Conservation (phyloP, 108 stramenopile genomes). For the Mayamaea pseudoterrestris region DNA sequence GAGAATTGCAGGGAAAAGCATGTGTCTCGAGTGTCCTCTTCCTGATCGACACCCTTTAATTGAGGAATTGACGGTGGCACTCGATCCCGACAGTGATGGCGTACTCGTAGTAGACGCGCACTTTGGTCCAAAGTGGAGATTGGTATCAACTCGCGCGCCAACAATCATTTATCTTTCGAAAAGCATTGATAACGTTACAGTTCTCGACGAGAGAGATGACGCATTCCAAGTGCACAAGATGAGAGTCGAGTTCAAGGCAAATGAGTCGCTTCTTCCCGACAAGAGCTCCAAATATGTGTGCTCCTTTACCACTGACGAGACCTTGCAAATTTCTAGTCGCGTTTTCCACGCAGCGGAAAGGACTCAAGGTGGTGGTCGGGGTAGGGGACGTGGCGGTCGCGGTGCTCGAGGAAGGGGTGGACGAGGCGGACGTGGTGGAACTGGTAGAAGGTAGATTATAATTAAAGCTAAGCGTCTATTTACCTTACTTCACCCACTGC, state of each 20-base stretch:
- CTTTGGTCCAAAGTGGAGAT: conserved; percentile 71
- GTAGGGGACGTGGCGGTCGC: conserved; percentile 44
- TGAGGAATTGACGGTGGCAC: conserved; percentile 65
- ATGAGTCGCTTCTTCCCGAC: conserved; percentile 48
- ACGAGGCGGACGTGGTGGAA: conserved; percentile 24
- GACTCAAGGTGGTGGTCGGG: conserved; percentile 40
- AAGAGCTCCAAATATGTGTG: conserved; percentile 41
- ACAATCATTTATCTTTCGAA: conserved; percentile 68
- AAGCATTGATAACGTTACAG: conserved; percentile 59
- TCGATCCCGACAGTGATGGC: conserved; percentile 79
- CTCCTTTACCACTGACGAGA: conserved; percentile 61
- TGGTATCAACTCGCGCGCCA: conserved; percentile 50
- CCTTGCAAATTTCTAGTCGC: conserved; percentile 48
- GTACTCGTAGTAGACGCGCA: conserved; percentile 77
- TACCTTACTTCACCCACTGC: too few species aligned
- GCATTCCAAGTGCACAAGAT: conserved; percentile 53
- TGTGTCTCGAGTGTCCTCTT: conserved; percentile 69
- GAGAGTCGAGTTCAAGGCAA: conserved; percentile 70
- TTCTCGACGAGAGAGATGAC: conserved; percentile 63
- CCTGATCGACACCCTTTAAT: conserved; percentile 77
- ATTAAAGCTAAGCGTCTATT: too few species aligned
- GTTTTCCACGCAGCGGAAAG: conserved; percentile 71
- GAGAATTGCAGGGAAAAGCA: conserved; percentile 47
- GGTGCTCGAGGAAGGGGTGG: conserved; percentile 39
- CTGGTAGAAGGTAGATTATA: too few species aligned